phyloP scores from a whole-genome alignment of 257 asterid genomes.

The Fraxinus anomala region DNA sequence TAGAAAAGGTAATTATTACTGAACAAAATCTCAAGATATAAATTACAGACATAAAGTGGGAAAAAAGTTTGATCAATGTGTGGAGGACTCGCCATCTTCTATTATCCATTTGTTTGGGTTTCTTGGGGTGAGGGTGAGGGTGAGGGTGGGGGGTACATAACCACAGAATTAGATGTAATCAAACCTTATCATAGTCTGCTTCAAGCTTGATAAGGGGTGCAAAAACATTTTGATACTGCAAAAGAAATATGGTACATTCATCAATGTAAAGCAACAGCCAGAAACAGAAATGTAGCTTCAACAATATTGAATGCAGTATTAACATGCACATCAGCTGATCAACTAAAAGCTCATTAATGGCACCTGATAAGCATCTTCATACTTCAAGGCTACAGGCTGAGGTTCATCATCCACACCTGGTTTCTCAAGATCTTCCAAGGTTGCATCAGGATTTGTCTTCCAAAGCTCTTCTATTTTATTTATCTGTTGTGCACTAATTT shows the following conservation, averaged over 20 bases:
- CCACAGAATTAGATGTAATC: neutral
- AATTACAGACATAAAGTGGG: neutral
- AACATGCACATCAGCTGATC: constrained; percentile 19
- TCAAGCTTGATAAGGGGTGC: constrained; percentile 99
- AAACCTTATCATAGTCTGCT: constrained; percentile 98
- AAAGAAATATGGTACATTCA: constrained; percentile 27
- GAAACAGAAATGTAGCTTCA: constrained; percentile 1
- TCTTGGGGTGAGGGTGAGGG: neutral
- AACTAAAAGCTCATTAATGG: constrained; percentile 24
- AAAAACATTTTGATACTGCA: constrained; percentile 96
- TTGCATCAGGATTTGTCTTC: constrained; percentile 97
- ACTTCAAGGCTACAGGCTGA: constrained; percentile 84
- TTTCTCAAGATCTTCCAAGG: constrained; percentile 97
- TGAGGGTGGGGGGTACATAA: neutral
- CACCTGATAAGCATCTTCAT: constrained; percentile 99
- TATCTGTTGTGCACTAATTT: constrained; percentile 96
- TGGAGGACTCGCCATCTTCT: neutral
- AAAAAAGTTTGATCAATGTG: neutral
- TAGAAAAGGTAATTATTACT: neutral
- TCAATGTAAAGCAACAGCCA: constrained; percentile 16
- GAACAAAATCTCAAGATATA: constrained; percentile 15
- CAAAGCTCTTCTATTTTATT: constrained; percentile 98
- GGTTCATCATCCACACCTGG: constrained; percentile 99
- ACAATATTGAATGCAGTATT: constrained; percentile 7
- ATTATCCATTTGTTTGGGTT: neutral